Base-by-base conservation (phyloP, 352 stramenopile genomes). In the Phytopythium helicoides region DNA sequence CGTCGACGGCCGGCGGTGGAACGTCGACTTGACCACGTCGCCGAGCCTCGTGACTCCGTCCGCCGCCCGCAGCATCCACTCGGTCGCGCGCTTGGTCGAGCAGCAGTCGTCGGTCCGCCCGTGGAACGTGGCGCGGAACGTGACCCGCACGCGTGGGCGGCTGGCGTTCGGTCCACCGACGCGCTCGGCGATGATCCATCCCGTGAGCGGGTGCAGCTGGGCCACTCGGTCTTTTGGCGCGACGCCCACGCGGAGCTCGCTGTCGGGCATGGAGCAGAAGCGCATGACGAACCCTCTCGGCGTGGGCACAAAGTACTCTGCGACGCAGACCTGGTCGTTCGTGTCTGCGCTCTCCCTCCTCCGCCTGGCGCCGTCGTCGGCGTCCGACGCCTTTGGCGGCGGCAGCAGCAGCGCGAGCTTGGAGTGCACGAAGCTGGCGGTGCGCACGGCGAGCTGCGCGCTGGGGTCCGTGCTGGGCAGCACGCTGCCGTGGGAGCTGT, bases 361-460 rank as follows among this genome's bases (percentile, higher is more conserved):
- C 10, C 7, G 36, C 36, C 15, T 21, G 36, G 25, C 26, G 7
- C 14, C 37, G 23, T 9, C 6, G 21, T 5, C 12, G n/a, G 18
- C 1, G 14, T 7, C 4, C 40, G 15, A 22, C 18, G 5, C 9
- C 39, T 14, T n/a, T 3, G 19, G 3, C 6, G 42, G 23, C 14
- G 31, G 45, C 28, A 51, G 28, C 16, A 51, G 28, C 6, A 33
- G 18, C 16, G n/a, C 45, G 28, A 59, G 28, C 6, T 49, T 18
- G 22, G 57, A 51, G n/a, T 64, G 57, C 16, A 54, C 51, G 19
- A 73, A 76, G 42, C 56, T 73, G 11, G 47, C 44, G 15, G 59
- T 73, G 19, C 67, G 67, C 14, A 76, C 67, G 48, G 62, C 62
- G 4, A 75, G 56, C 38, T 72, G 62, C 37, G 62, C 62, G 1